Evolutionary conservation across 2,329 filamentous ascomycete species (phyloP).

Genomic region (Ophiognomonia clavigignenti-juglandacearum): DNA sequence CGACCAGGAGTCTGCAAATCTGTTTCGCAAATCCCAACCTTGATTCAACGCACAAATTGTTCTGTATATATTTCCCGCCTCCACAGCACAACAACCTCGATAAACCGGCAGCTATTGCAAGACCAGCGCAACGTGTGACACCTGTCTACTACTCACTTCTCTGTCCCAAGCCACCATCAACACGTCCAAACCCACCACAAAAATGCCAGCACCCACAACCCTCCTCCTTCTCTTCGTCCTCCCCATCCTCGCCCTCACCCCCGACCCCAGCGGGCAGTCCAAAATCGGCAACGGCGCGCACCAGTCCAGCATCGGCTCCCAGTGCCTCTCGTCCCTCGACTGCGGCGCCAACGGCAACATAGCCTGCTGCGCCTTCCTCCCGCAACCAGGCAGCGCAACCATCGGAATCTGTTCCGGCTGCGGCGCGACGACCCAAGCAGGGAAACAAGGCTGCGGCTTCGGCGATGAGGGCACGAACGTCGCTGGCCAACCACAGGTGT

Average conservation of each 20-base stretch:
- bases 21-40: constrained; percentile 6
- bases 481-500: neutral
- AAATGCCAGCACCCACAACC: neutral
- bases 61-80: neutral
- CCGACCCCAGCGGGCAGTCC: neutral
- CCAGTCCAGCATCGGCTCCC: neutral
- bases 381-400: neutral
- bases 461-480: neutral
- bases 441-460: constrained; percentile 2
- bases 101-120: too few species aligned
- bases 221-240: constrained; percentile 6
- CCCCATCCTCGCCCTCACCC: constrained; percentile 3
- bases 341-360: constrained; percentile 2
- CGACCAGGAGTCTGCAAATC: constrained; percentile 14
- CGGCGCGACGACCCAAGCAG: neutral
- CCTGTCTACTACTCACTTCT: too few species aligned
- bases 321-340: neutral
- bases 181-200: constrained; percentile 1
- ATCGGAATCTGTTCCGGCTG: constrained; percentile 2
- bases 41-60: neutral
- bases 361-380: neutral
- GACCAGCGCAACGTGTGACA: neutral
- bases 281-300: constrained; percentile 1
- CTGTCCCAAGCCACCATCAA: neutral
- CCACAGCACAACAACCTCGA: neutral